These are phyloP conservation scores for Vinca minor DNA, from an alignment of 257 asterid species.

Conservation along the genomic window DNA sequence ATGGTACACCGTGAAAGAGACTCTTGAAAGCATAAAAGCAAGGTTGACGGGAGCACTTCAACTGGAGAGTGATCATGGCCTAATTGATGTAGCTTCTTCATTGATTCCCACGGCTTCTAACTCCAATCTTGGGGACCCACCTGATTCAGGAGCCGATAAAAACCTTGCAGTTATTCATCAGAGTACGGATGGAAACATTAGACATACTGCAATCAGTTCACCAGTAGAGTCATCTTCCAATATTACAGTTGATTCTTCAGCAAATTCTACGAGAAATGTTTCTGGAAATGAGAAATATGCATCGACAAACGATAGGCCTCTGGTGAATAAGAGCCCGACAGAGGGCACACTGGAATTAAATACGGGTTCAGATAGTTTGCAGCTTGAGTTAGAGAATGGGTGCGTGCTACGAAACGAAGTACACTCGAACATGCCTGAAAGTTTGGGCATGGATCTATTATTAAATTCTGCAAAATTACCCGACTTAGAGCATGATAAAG, in stretches of 20 bases:
- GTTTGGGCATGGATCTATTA: neutral
- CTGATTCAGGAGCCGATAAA: neutral
- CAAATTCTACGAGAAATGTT: neutral
- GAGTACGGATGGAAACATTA: neutral
- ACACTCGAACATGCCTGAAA: constrained; percentile 1
- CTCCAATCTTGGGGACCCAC: neutral
- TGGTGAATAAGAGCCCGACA: neutral
- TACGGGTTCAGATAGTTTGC: neutral
- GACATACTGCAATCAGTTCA: neutral
- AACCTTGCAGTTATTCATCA: neutral
- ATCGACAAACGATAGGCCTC: constrained; percentile 1
- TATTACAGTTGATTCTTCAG: constrained; percentile 3
- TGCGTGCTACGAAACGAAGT: neutral
- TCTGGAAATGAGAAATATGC: neutral
- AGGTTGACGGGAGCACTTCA: constrained; percentile 13
- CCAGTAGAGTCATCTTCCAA: constrained; percentile 10
- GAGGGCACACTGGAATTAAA: neutral
- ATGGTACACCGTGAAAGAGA: constrained; percentile 16
- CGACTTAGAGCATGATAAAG: constrained; percentile 2
- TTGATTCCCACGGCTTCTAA: constrained; percentile 8
- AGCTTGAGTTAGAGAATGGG: constrained; percentile 10
- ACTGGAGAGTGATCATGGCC: constrained; percentile 1
- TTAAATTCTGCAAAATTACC: neutral
- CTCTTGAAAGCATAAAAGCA: constrained; percentile 16
- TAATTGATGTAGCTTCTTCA: neutral